These are phyloP conservation scores for Pisolithus thermaeus DNA, from an alignment of 1,284 basidiomycete genomes.

Conservation along the genomic window DNA sequence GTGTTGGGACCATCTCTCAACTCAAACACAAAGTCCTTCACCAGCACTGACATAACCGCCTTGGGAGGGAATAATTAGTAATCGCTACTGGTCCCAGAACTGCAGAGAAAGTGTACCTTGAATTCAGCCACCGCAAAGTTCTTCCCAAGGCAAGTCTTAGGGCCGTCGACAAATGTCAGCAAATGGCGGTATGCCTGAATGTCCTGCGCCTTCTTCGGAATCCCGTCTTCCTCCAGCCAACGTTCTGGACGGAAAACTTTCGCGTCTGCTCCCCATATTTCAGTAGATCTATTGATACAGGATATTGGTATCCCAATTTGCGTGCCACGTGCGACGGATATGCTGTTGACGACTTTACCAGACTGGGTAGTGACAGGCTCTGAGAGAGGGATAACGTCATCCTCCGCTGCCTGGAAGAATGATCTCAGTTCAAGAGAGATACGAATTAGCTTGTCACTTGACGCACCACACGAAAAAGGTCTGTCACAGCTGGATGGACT, in stretches of 20 bases:
- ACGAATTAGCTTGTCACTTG: not conserved
- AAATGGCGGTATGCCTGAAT: too few relatives aligned
- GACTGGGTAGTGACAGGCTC: too few relatives aligned
- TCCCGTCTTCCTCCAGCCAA: too few relatives aligned
- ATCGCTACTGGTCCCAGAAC: not conserved
- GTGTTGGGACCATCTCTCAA: conserved; percentile 35
- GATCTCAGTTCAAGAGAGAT: not conserved
- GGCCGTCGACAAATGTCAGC: conserved; percentile 40
- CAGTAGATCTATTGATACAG: conserved; percentile 42
- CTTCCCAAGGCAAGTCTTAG: conserved; percentile 41
- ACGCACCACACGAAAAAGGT: conserved; percentile 14
- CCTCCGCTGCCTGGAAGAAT: conserved; percentile 35
- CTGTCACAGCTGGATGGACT: conserved; percentile 3
- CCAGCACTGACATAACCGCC: conserved; percentile 27
- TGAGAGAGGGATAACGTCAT: conserved; percentile 29
- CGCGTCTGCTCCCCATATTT: conserved; percentile 30
- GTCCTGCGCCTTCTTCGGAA: too few relatives aligned
- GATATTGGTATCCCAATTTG: conserved; percentile 37
- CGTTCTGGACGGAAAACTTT: too few relatives aligned
- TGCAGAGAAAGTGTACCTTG: conserved; percentile 11
- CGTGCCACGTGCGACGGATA: too few relatives aligned
- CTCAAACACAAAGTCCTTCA: conserved; percentile 41
- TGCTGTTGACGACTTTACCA: too few relatives aligned
- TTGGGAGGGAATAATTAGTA: conserved; percentile 3
- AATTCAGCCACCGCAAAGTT: conserved; percentile 37